Evolutionary conservation across 2,329 filamentous ascomycete genomes (phyloP).

Genomic region (Amauroascus niger): DNA sequence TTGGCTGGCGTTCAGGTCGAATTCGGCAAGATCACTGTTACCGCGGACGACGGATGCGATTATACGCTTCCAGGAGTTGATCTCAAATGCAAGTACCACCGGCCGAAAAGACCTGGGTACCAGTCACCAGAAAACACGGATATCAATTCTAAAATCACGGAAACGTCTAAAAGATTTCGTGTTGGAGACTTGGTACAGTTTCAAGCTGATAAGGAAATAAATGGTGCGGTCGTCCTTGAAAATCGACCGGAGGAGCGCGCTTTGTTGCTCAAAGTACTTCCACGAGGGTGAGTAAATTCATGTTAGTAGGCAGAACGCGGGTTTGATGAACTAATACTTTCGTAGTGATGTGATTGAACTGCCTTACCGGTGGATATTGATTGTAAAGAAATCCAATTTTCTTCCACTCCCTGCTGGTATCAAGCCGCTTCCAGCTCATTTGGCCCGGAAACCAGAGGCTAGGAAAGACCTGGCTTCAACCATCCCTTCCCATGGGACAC

Average conservation of each 20-base stretch:
- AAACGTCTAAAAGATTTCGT: constrained; percentile 58
- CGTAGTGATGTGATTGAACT: constrained; percentile 47
- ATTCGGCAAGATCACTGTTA: constrained; percentile 72
- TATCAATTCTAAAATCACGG: constrained; percentile 56
- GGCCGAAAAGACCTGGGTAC: constrained; percentile 74
- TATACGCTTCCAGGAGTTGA: constrained; percentile 88
- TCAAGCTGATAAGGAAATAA: constrained; percentile 77
- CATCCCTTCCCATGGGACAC: constrained; percentile 54
- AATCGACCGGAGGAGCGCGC: constrained; percentile 67
- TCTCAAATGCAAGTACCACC: constrained; percentile 89
- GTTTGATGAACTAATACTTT: not conserved
- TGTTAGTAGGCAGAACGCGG: not conserved
- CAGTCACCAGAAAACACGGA: constrained; percentile 60
- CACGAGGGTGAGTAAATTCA: constrained; percentile 58
- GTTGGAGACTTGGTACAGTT: constrained; percentile 73
- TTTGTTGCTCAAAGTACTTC: constrained; percentile 71
- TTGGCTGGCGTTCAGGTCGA: constrained; percentile 89
- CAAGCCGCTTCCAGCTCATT: constrained; percentile 39
- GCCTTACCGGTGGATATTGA: constrained; percentile 46
- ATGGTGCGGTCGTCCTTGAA: constrained; percentile 78
- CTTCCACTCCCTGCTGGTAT: constrained; percentile 38
- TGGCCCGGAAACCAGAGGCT: constrained; percentile 44
- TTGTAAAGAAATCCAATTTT: constrained; percentile 43
- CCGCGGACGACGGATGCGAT: constrained; percentile 80
- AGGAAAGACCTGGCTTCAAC: constrained; percentile 50